Evolutionary conservation across 2,329 filamentous ascomycete genomes (phyloP).

Genomic region (Rugonectria rugulosa): DNA sequence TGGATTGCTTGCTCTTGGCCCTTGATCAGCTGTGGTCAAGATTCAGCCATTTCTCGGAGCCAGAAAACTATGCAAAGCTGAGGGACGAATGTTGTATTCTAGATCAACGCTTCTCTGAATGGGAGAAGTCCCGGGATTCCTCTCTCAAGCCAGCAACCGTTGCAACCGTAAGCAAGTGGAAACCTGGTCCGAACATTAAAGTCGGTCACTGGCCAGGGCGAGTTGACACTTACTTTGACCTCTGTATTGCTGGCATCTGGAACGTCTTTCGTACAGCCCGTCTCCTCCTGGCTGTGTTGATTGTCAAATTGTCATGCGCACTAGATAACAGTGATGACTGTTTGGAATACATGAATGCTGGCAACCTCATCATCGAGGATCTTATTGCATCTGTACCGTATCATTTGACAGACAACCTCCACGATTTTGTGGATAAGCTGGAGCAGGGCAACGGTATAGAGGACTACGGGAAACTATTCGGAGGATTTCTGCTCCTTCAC

Average conservation of each 20-base stretch:
- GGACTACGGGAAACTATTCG: neutral
- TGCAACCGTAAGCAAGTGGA: neutral
- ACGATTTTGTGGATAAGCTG: neutral
- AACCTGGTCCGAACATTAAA: neutral
- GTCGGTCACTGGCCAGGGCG: slow-evolving; percentile 1
- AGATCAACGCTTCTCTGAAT: neutral
- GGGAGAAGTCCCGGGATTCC: neutral
- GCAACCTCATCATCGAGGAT: neutral
- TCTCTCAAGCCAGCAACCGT: neutral
- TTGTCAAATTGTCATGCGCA: neutral
- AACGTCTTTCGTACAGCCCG: neutral
- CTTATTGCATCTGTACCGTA: slow-evolving; percentile 6
- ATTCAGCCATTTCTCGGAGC: neutral
- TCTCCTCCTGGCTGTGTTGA: neutral
- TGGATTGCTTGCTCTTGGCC: neutral
- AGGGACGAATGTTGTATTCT: neutral
- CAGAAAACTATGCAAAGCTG: too few relatives aligned
- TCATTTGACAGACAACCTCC: neutral
- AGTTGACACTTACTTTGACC: neutral
- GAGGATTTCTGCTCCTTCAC: slow-evolving; percentile 3
- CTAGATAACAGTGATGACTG: neutral
- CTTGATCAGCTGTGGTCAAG: neutral
- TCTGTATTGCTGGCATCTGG: neutral
- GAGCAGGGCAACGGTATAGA: neutral
- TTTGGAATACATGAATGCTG: neutral